phyloP scores from a whole-genome alignment of 2,329 filamentous ascomycete species.

The Didymosphaeria variabile region DNA sequence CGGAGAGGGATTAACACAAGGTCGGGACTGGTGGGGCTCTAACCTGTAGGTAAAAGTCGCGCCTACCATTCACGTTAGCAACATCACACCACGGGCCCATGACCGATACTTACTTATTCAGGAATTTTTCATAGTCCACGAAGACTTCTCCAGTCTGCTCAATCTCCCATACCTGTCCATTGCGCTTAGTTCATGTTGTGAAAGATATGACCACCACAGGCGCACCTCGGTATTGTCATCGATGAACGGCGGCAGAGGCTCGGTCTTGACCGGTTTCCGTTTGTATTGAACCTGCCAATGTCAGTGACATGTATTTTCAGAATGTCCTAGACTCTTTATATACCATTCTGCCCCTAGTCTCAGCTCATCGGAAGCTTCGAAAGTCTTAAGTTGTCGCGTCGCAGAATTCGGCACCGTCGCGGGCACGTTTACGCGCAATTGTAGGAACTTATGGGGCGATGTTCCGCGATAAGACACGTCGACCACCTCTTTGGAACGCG shows the following conservation, averaged over 20 bases:
- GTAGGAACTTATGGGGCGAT: slow-evolving; percentile 8
- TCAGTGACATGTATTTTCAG: slow-evolving; percentile 26
- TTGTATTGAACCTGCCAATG: slow-evolving; percentile 85
- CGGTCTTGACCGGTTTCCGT: slow-evolving; percentile 89
- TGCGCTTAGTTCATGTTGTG: slow-evolving; percentile 38
- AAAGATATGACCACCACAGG: slow-evolving; percentile 19
- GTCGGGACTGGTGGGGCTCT: slow-evolving; percentile 33
- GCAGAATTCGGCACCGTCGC: slow-evolving; percentile 39
- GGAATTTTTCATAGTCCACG: slow-evolving; percentile 84
- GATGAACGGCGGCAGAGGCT: slow-evolving; percentile 74
- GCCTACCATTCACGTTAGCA: slow-evolving; percentile 60
- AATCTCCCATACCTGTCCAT: slow-evolving; percentile 85
- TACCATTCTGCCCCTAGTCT: slow-evolving; percentile 44
- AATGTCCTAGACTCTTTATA: slow-evolving; percentile 20
- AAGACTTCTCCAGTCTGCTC: slow-evolving; percentile 91
- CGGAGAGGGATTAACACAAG: background rate
- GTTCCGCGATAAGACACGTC: slow-evolving; percentile 11
- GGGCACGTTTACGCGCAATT: slow-evolving; percentile 26
- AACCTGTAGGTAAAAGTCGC: slow-evolving; percentile 95
- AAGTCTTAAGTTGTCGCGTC: slow-evolving; percentile 34
- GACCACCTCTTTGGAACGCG: slow-evolving; percentile 24
- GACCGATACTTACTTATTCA: slow-evolving; percentile 72
- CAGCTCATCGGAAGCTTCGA: slow-evolving; percentile 44
- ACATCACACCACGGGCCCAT: slow-evolving; percentile 8
- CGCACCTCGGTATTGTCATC: slow-evolving; percentile 85